Percentiles rank a stretch among this genome's conserved stretches.
Conservation (phyloP, 345 rosid genomes). For the Excoecaria agallocha region DNA sequence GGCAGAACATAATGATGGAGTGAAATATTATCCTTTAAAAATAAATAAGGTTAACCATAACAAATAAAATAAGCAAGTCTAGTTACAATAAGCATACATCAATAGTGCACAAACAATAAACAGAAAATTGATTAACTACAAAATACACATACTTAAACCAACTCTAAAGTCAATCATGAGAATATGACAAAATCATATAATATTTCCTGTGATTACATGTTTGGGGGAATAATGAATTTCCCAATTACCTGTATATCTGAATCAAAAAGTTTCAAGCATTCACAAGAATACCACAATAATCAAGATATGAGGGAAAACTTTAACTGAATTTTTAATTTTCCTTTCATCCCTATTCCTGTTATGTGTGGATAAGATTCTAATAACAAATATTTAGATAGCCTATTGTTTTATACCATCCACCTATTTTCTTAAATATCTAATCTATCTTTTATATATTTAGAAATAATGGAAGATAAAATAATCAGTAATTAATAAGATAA, state of each 20-base stretch:
- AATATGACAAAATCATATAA: background rate
- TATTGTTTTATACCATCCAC: no score
- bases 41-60: no score
- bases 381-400: no score
- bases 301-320: background rate
- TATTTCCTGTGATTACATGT: background rate
- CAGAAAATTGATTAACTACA: background rate
- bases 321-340: background rate
- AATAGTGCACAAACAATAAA: background rate
- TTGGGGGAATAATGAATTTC: background rate
- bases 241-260: background rate
- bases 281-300: background rate
- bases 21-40: no score
- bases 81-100: constrained; percentile 3
- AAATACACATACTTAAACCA: background rate
- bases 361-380: background rate
- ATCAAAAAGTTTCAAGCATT: no score
- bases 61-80: no score
- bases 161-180: background rate
- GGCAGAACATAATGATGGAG: no score
- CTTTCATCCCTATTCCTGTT: background rate
- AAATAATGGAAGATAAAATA: no score
- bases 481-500: no score
- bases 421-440: no score
- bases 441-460: no score